These are phyloP conservation scores for Fusarium illudens DNA, from an alignment of 2,329 filamentous ascomycete species.

Conservation along the genomic window DNA sequence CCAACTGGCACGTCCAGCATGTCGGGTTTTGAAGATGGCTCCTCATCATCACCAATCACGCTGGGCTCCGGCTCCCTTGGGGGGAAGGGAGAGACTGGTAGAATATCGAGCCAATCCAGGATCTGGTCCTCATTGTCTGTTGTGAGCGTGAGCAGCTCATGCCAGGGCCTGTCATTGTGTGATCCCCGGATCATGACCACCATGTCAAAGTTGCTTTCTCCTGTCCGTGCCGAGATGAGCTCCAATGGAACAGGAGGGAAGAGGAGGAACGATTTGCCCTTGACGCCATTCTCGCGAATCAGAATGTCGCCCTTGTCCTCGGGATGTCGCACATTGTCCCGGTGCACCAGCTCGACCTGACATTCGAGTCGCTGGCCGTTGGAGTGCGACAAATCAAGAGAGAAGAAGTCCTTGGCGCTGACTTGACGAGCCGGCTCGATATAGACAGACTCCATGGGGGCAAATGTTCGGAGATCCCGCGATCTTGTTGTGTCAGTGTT, in stretches of 20 bases:
- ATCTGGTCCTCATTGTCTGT: constrained; percentile 80
- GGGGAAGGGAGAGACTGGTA: constrained; percentile 64
- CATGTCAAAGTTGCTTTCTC: constrained; percentile 74
- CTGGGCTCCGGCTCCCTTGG: constrained; percentile 51
- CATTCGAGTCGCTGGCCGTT: constrained; percentile 91
- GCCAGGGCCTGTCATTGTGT: constrained; percentile 75
- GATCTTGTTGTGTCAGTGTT: constrained; percentile 83
- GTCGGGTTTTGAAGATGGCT: constrained; percentile 25
- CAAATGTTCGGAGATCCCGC: constrained; percentile 80
- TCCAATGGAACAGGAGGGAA: constrained; percentile 85
- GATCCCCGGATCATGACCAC: constrained; percentile 86
- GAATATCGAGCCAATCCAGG: constrained; percentile 86
- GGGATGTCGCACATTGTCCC: constrained; percentile 77
- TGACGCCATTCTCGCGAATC: constrained; percentile 85
- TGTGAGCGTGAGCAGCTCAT: constrained; percentile 80
- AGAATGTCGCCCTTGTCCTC: constrained; percentile 83
- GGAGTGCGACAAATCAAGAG: constrained; percentile 84
- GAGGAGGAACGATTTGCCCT: constrained; percentile 79
- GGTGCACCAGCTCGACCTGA: constrained; percentile 84
- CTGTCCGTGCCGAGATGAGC: constrained; percentile 80
- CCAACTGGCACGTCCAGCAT: constrained; percentile 47
- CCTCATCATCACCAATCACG: constrained; percentile 44
- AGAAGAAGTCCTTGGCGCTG: constrained; percentile 88
- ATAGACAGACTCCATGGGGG: constrained; percentile 71
- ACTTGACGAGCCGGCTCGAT: constrained; percentile 85